Evolutionary conservation across 2,329 filamentous ascomycete genomes (phyloP), one percentile per base, ranked within the genome.

Genomic region (Fusarium verticillioides): DNA sequence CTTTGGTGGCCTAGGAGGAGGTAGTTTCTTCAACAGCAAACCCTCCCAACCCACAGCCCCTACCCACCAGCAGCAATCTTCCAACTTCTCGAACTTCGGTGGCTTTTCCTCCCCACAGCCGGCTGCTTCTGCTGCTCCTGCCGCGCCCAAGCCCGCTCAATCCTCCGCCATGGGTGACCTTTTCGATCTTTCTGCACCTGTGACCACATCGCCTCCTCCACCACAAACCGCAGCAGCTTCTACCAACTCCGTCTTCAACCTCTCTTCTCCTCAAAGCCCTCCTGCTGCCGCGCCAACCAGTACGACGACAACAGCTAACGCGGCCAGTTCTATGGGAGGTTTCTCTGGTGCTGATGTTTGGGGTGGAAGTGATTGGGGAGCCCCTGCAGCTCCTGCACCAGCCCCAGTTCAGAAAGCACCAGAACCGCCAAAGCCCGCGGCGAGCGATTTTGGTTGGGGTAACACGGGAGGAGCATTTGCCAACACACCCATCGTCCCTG

Each of bases 301-400:
- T 30, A 79, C 87, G 6, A 76, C 81, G 66, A 69, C 77, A 13
- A 47, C 61, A 13, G 63, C 67, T 30, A 71, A 79, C 19, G 72
- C 79, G 58, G 82, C 82, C 75, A 68, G 80, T 78, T 71, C 82
- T 72, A 69, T 84, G 81, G 83, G 81, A 58, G 83, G 79, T 59
- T 80, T 85, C 66, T 85, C 84, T 4, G 83, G 84, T 60, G 84
- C 93, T 65, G 94, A 97, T 78, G 92, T 95, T 1, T 98, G 95
- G 94, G 95, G 94, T 50, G 89, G 89, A 66, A 94, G 96, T 81
- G 95, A 94, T 7, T 99, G 96, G 96, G 89, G 87, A 66, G 87
- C 89, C 7, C 84, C 90, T 1, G 90, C 91, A 12, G 87, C 88
- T n/a, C 65, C 70, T 21, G 52, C 85, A 7, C 83, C 71, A 23